A percentile compares a stretch with the other conserved stretches of the same genome.
Conservation (phyloP, 148 eudicot species). For the Persicaria maculosa region DNA sequence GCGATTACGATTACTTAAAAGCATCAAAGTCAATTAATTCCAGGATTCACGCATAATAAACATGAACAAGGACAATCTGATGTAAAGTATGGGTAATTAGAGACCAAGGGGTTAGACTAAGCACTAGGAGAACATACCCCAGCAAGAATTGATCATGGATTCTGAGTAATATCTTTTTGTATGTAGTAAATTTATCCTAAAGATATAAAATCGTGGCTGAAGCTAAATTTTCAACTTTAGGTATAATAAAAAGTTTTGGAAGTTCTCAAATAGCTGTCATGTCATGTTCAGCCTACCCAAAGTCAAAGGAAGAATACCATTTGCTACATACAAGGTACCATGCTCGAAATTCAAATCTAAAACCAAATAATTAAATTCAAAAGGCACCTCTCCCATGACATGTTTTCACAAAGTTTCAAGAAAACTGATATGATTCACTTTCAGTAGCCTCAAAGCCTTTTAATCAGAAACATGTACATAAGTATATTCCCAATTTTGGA, state of each 20-base stretch:
- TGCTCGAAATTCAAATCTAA: slow-evolving; percentile 1
- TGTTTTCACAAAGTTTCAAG: slow-evolving; percentile 7
- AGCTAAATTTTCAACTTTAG: neutral
- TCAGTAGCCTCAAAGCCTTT: neutral
- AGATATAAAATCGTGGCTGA: neutral
- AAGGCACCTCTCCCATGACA: neutral
- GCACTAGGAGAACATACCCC: neutral
- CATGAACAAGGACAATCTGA: neutral
- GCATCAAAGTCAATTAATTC: neutral
- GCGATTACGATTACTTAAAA: neutral
- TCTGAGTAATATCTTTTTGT: neutral
- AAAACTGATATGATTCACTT: neutral
- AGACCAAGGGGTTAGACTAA: neutral
- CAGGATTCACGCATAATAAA: neutral
- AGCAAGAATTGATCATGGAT: neutral
- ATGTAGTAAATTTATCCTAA: neutral
- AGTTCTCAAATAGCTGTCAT: neutral
- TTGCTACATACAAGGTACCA: neutral
- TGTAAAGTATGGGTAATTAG: neutral
- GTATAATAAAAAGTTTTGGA: neutral
- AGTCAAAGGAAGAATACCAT: neutral
- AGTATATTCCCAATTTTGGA: neutral
- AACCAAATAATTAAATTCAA: neutral
- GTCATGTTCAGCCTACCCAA: neutral
- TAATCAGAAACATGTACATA: neutral